These are phyloP conservation scores for Typha latifolia DNA, from an alignment of 176 grass and related monocot species.

Conservation along the genomic window DNA sequence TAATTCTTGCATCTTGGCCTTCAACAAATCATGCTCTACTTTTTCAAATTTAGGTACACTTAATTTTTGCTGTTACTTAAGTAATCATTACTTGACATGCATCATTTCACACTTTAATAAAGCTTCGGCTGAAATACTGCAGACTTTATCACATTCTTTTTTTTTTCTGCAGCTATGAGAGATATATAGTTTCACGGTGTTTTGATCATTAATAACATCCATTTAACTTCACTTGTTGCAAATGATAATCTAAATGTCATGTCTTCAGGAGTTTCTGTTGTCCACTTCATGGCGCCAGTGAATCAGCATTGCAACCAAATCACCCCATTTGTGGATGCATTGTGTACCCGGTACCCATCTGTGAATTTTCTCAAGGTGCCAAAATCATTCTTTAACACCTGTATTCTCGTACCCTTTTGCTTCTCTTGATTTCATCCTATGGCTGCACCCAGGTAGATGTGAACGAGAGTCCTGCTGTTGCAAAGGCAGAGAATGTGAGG, in stretches of 20 bases:
- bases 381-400: not conserved
- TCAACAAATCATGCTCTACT: not conserved
- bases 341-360: slow-evolving; percentile 78
- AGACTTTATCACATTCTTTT: not conserved
- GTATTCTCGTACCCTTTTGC: slow-evolving; percentile 6
- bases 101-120: no score
- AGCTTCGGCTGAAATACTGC: no score
- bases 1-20: slow-evolving; percentile 1
- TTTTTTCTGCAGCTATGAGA: not conserved
- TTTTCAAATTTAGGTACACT: not conserved
- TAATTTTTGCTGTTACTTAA: not conserved
- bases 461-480: slow-evolving; percentile 48
- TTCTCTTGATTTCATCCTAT: slow-evolving; percentile 8
- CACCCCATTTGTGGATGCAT: slow-evolving; percentile 52
- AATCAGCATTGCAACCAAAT: slow-evolving; percentile 78
- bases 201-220: not conserved
- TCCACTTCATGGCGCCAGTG: slow-evolving; percentile 68
- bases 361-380: slow-evolving; percentile 94
- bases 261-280: slow-evolving; percentile 65
- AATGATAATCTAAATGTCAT: slow-evolving; percentile 1
- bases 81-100: not conserved
- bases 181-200: not conserved
- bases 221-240: not conserved
- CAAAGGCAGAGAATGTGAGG: slow-evolving; percentile 72
- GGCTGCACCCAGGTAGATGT: slow-evolving; percentile 58